Evolutionary conservation across 208 protist genomes (phyloP).

Genomic region (Crithidia thermophila): DNA sequence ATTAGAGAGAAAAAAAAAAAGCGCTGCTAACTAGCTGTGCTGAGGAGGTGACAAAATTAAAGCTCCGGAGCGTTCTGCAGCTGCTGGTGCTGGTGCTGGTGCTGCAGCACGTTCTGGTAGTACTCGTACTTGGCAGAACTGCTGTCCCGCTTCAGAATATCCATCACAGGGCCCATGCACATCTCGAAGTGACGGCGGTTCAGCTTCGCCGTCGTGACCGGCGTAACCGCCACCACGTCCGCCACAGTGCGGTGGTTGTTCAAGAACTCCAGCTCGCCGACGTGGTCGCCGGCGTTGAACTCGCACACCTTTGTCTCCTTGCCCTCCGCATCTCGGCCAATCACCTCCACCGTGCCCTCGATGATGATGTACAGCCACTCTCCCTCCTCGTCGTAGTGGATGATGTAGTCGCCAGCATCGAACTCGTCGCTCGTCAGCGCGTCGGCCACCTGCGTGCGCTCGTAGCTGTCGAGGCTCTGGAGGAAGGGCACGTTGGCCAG

Average conservation of each 20-base stretch:
- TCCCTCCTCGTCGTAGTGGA: slow-evolving; percentile 84
- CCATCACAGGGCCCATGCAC: slow-evolving; percentile 91
- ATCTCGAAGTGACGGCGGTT: slow-evolving; percentile 94
- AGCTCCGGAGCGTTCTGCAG: background rate
- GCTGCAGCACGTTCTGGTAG: slow-evolving; percentile 87
- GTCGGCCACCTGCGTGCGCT: slow-evolving; percentile 88
- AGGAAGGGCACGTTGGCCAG: slow-evolving; percentile 83
- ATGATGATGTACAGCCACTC: slow-evolving; percentile 94
- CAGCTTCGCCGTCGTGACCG: slow-evolving; percentile 86
- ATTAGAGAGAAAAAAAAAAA: too few species aligned
- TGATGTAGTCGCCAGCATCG: slow-evolving; percentile 78
- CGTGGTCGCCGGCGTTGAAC: slow-evolving; percentile 81
- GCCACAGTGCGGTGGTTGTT: slow-evolving; percentile 90
- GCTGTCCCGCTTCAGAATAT: slow-evolving; percentile 85
- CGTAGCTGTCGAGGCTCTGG: slow-evolving; percentile 76
- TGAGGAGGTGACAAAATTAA: background rate
- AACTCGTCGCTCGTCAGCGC: slow-evolving; percentile 88
- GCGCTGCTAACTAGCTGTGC: too few species aligned
- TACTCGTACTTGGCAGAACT: slow-evolving; percentile 88
- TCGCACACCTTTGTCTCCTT: slow-evolving; percentile 80
- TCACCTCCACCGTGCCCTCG: slow-evolving; percentile 84
- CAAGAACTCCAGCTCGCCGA: slow-evolving; percentile 92
- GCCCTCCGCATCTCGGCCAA: slow-evolving; percentile 76
- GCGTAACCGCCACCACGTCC: slow-evolving; percentile 76
- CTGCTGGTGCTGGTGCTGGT: slow-evolving; percentile 36